Evolutionary conservation across 257 asterid genomes (phyloP), one percentile per base, ranked within the genome.

Genomic region (Rauvolfia tetraphylla): DNA sequence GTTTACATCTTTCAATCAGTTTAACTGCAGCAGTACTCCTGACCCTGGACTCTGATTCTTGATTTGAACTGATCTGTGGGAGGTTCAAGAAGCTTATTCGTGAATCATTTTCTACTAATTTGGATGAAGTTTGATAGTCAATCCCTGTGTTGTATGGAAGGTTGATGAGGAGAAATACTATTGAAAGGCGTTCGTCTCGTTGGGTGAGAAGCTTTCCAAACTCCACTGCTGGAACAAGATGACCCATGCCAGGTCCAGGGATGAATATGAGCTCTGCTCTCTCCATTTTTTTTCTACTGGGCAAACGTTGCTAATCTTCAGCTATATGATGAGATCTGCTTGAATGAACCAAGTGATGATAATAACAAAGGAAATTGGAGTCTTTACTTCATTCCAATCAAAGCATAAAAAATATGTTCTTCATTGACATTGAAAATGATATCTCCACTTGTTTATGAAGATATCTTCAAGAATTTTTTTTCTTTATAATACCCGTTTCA

Each of bases 221-320:
- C 84, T 89, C 91, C 33, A 89, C 82, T 44, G 91, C 88, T n/a
- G 93, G 36, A 58, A 66, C 82, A 4, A 89, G 79, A 78, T 89
- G 93, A 36, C 93, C 86, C 78, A 89, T 68, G 3, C 91, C 93
- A 3, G 93, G 93, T 0, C 86, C 84, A 2, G 93, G 93, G 62
- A 89, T 68, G 87, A 89, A 89, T 14, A 82, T 49, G 38, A 82
- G 58, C 61, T 72, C 76, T 39, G 56, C 57, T 36, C 29, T 68
- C 38, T 74, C 76, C 82, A 72, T 82, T 68, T 51, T 41, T 15
- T 4, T 58, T 39, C 22, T 0, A 13, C 5, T 49, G 22, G 13
- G 12, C 3, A 46, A 46, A 9, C 17, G 15, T 46, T 46, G 11
- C 53, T 11, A 46, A 13, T 46, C 17, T 9, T 10, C 53, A 41